phyloP scores from a whole-genome alignment of 306 rosid species.

The Vigna unguiculata region DNA sequence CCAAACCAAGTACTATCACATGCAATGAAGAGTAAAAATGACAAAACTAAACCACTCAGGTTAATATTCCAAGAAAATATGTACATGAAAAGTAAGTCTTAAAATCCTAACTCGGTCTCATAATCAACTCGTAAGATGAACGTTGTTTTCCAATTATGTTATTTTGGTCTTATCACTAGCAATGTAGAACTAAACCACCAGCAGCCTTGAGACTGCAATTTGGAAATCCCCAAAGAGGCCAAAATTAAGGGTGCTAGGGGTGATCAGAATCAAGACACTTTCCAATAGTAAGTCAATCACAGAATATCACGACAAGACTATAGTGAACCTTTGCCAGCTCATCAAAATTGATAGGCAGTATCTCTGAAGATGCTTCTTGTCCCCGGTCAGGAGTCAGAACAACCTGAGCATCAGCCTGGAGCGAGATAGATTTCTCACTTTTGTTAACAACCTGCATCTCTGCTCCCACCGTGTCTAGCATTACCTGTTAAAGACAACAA shows the following conservation, averaged over 20 bases:
- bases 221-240: too few relatives aligned
- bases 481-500: slow-evolving; percentile 58
- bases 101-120: too few relatives aligned
- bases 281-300: background rate
- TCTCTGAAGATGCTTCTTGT: slow-evolving; percentile 79
- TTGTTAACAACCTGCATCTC: slow-evolving; percentile 87
- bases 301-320: slow-evolving; percentile 2
- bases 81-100: background rate
- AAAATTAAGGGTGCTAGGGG: too few relatives aligned
- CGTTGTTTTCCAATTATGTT: too few relatives aligned
- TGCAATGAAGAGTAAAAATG: background rate
- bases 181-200: too few relatives aligned
- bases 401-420: slow-evolving; percentile 62
- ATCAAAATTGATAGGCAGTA: slow-evolving; percentile 86
- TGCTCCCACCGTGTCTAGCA: slow-evolving; percentile 90
- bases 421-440: slow-evolving; percentile 72
- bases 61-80: slow-evolving; percentile 10
- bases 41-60: background rate
- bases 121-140: too few relatives aligned
- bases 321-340: slow-evolving; percentile 78
- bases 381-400: slow-evolving; percentile 76
- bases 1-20: background rate
- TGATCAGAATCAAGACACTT: too few relatives aligned
- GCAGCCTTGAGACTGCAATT: too few relatives aligned
- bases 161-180: too few relatives aligned